phyloP scores from a whole-genome alignment of 2,329 filamentous ascomycete genomes.

The Sphaerostilbella broomeana region DNA sequence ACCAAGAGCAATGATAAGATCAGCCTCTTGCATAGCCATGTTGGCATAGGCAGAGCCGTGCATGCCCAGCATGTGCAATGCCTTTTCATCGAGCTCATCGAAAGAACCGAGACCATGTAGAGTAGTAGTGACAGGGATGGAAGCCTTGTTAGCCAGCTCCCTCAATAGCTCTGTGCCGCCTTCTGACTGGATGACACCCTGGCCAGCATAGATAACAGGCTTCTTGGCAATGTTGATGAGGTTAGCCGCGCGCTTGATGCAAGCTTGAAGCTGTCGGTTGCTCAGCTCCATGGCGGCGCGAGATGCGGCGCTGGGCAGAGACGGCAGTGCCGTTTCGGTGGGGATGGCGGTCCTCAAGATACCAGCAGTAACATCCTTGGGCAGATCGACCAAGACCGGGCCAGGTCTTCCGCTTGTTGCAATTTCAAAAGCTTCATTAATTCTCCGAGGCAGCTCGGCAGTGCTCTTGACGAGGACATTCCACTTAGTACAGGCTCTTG shows the following conservation, averaged over 20 bases:
- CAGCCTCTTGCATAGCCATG: constrained; percentile 94
- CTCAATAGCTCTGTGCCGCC: constrained; percentile 75
- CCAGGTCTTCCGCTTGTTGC: constrained; percentile 90
- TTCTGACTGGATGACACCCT: constrained; percentile 75
- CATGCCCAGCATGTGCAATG: constrained; percentile 98
- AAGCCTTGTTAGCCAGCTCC: constrained; percentile 81
- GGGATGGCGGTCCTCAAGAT: constrained; percentile 81
- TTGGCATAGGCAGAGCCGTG: constrained; percentile 96
- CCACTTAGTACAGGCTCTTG: constrained; percentile 94
- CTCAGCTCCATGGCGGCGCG: constrained; percentile 69
- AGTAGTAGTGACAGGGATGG: constrained; percentile 92
- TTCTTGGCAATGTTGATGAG: constrained; percentile 87
- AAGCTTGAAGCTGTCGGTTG: constrained; percentile 63
- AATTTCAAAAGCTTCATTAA: constrained; percentile 98
- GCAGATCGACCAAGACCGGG: constrained; percentile 89
- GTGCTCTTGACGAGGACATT: constrained; percentile 98
- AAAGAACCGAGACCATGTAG: constrained; percentile 88
- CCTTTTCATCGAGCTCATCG: constrained; percentile 89
- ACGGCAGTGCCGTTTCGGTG: constrained; percentile 62
- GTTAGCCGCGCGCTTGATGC: constrained; percentile 69
- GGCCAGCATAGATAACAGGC: constrained; percentile 90
- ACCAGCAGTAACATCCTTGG: constrained; percentile 90
- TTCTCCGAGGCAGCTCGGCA: constrained; percentile 83
- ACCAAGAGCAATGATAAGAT: constrained; percentile 90
- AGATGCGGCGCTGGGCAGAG: constrained; percentile 79